phyloP scores from a whole-genome alignment of 2,329 filamentous ascomycete genomes.

The Xylariaceae sp. region DNA sequence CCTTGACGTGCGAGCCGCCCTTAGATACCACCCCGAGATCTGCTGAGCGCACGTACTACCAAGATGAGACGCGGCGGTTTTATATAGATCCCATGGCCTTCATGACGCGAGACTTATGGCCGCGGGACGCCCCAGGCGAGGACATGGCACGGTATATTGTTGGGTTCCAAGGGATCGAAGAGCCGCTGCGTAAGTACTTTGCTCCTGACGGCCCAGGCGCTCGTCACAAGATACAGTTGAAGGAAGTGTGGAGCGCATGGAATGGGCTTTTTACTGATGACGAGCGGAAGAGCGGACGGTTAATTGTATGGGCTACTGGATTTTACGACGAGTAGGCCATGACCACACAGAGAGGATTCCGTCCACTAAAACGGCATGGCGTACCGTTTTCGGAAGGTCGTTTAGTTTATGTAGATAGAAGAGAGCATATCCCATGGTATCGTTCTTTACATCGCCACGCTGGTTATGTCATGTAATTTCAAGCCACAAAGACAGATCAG shows the following conservation, averaged over 20 bases:
- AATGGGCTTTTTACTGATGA: slow-evolving; percentile 65
- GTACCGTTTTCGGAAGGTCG: too few relatives aligned
- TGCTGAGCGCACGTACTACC: slow-evolving; percentile 63
- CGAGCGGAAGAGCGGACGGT: slow-evolving; percentile 51
- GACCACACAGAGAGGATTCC: too few relatives aligned
- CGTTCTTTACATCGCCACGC: too few relatives aligned
- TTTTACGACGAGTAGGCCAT: slow-evolving; percentile 24
- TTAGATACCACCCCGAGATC: slow-evolving; percentile 61
- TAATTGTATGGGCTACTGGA: slow-evolving; percentile 55
- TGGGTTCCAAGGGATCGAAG: slow-evolving; percentile 59
- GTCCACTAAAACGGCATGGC: too few relatives aligned
- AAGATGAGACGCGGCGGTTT: slow-evolving; percentile 90
- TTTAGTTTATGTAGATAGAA: too few relatives aligned
- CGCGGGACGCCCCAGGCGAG: slow-evolving; percentile 30
- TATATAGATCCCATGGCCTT: slow-evolving; percentile 66
- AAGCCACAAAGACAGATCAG: too few relatives aligned
- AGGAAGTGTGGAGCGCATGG: slow-evolving; percentile 53
- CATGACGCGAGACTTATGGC: slow-evolving; percentile 53
- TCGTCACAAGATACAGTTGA: slow-evolving; percentile 42
- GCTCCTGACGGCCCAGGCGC: slow-evolving; percentile 35
- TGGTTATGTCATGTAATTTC: too few relatives aligned
- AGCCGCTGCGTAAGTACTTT: slow-evolving; percentile 45
- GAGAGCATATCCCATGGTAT: too few relatives aligned
- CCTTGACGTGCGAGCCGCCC: slow-evolving; percentile 87
- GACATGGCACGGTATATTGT: slow-evolving; percentile 56